A percentile compares a stretch with the other conserved stretches of the same genome.
These are phyloP conservation scores for Hydrangea macrophylla DNA, from an alignment of 148 eudicot genomes.

Conservation along the genomic window DNA sequence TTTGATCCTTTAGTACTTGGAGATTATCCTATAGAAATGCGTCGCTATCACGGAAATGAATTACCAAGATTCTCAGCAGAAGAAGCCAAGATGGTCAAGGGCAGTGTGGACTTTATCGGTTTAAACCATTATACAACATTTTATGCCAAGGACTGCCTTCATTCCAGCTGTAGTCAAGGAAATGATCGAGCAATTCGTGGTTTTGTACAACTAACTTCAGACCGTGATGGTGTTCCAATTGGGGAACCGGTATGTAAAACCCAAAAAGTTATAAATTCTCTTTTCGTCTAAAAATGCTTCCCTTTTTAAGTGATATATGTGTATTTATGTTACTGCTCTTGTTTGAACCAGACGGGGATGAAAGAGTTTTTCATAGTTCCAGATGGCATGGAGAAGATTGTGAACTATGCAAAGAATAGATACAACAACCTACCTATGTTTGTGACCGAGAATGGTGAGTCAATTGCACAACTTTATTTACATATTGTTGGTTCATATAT, in stretches of 20 bases:
- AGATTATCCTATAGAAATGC: slow-evolving; percentile 71
- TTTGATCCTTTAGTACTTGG: slow-evolving; percentile 77
- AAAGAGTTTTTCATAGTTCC: slow-evolving; percentile 50
- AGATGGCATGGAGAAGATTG: slow-evolving; percentile 47
- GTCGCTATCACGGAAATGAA: slow-evolving; percentile 35
- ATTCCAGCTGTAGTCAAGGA: slow-evolving; percentile 28
- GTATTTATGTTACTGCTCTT: background rate
- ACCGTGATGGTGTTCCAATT: slow-evolving; percentile 51
- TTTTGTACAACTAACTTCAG: slow-evolving; percentile 26
- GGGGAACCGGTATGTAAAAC: slow-evolving; percentile 50
- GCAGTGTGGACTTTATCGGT: slow-evolving; percentile 75
- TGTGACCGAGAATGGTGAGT: no score
- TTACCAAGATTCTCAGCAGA: slow-evolving; percentile 52
- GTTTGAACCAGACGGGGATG: slow-evolving; percentile 43
- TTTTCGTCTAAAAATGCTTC: no score
- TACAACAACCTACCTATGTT: no score
- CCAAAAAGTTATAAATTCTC: background rate
- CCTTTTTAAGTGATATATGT: background rate
- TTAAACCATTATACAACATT: slow-evolving; percentile 69
- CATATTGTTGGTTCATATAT: no score
- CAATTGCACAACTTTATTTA: no score
- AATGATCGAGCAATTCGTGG: slow-evolving; percentile 52
- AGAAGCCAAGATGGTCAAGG: slow-evolving; percentile 42
- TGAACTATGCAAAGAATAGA: background rate
- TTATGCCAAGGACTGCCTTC: slow-evolving; percentile 62